A percentile compares a stretch with the other conserved stretches of the same genome.
These are phyloP conservation scores for Trypethelium eluteriae DNA, from an alignment of 495 filamentous ascomycete species.

Conservation along the genomic window DNA sequence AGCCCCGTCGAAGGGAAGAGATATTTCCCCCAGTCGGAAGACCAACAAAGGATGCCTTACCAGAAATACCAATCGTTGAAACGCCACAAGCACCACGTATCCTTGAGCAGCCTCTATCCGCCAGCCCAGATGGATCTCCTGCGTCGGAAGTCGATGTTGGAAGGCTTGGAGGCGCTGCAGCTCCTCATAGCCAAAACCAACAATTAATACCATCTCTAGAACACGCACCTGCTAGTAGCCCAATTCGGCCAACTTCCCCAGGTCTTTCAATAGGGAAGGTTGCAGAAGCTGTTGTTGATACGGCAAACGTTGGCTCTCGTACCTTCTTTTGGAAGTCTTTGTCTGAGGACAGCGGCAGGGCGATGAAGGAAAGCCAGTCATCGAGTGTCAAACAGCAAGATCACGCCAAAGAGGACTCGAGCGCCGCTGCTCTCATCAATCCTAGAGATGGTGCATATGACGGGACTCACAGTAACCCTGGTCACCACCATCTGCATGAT, in stretches of 20 bases:
- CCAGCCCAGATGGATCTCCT: background rate
- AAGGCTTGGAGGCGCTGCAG: background rate
- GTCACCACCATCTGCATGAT: background rate
- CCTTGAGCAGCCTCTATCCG: background rate
- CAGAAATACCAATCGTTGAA: no score
- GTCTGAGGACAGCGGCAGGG: background rate
- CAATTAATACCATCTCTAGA: background rate
- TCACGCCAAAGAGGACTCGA: background rate
- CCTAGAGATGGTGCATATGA: background rate
- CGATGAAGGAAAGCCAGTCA: background rate
- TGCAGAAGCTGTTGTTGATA: slow-evolving; percentile 8
- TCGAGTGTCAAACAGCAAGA: background rate
- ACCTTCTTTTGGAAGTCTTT: background rate
- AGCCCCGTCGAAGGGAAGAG: background rate
- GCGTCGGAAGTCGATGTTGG: background rate
- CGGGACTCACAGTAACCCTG: background rate
- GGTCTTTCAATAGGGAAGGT: background rate
- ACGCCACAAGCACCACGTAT: background rate
- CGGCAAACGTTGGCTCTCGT: background rate
- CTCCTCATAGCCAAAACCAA: background rate
- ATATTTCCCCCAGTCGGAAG: background rate
- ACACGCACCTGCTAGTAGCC: background rate
- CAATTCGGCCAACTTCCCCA: background rate
- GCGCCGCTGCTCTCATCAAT: background rate
- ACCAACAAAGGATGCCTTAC: background rate